Evolutionary conservation across 1,139 yeast species (phyloP), one percentile per base, ranked within the genome.

Genomic region (Lodderomyces theae): DNA sequence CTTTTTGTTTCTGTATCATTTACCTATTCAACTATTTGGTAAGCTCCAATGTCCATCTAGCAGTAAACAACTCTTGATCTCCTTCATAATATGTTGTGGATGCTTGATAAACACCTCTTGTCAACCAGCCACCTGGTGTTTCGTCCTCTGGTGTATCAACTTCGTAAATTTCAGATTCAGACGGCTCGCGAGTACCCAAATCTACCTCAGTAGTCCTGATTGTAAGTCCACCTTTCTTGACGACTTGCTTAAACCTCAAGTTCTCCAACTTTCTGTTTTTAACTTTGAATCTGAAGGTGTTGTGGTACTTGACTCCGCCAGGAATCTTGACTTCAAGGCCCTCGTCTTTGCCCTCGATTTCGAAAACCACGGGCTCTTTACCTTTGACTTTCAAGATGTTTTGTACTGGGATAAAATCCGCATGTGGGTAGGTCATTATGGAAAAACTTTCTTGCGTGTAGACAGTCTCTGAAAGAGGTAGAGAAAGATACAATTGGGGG

Each of bases 101-200:
- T 43, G 69, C 66, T 10, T 60, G 58, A 51, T 58, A 64, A 25
- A 49, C 47, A 13, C 73, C 74, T 58, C 75, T 66, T 40, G 63
- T 51, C 36, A 69, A 55, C 52, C 61, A 69, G 17, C 75, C 74
- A 42, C 67, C 63, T 11, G 77, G 77, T 35, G 74, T 63, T 13
- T 56, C 54, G 43, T 69, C 74, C 42, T 60, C 61, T 13, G 64
- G 65, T 49, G 67, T 68, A 11, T 52, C 53, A 45, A 58, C 57
- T 16, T 51, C 13, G 49, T 63, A 61, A 8, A 52, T 44, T 42
- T 63, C 67, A n/a, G 38, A 25, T 8, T 56, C 61, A 10, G 62
- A 56, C 28, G 72, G 65, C 37, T 57, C 66, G 48, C 49, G 62
- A 18, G 55, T 57, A 30, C 72, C 71, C 38, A 71, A 49, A 11